These are phyloP conservation scores for Globisporangium viniferum DNA, from an alignment of 352 stramenopile species.

Conservation along the genomic window DNA sequence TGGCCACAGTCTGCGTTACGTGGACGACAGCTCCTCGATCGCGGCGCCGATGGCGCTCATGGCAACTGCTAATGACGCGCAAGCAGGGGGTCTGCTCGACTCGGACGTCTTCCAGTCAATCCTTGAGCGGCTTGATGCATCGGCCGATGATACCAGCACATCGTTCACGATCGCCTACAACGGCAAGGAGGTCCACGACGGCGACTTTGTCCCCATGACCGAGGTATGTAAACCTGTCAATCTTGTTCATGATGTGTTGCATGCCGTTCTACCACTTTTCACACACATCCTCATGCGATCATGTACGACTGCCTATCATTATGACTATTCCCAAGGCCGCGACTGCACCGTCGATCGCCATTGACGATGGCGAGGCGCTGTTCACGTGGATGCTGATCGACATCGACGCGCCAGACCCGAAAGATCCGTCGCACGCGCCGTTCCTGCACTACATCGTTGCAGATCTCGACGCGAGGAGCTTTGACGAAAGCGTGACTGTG, in stretches of 20 bases:
- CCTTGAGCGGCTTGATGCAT: constrained; percentile 13
- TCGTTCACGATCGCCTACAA: constrained; percentile 30
- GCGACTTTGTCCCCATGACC: constrained; percentile 33
- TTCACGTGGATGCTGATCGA: constrained; percentile 73
- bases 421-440: constrained; percentile 47
- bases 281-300: neutral
- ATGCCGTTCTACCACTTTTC: neutral
- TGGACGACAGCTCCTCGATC: neutral
- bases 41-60: constrained; percentile 5
- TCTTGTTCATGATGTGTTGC: neutral
- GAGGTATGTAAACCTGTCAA: constrained; percentile 18
- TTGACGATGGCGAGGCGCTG: constrained; percentile 21
- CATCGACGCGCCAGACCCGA: constrained; percentile 61
- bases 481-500: neutral
- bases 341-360: constrained; percentile 26
- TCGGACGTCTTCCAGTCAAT: constrained; percentile 10
- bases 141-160: neutral
- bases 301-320: neutral
- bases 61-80: neutral
- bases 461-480: constrained; percentile 14
- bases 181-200: constrained; percentile 16
- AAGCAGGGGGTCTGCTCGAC: constrained; percentile 3
- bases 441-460: constrained; percentile 71
- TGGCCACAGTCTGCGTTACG: constrained; percentile 16
- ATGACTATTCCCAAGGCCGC: constrained; percentile 3